These are phyloP conservation scores for Aspergillus ostianus DNA, from an alignment of 495 filamentous ascomycete genomes.

Conservation along the genomic window DNA sequence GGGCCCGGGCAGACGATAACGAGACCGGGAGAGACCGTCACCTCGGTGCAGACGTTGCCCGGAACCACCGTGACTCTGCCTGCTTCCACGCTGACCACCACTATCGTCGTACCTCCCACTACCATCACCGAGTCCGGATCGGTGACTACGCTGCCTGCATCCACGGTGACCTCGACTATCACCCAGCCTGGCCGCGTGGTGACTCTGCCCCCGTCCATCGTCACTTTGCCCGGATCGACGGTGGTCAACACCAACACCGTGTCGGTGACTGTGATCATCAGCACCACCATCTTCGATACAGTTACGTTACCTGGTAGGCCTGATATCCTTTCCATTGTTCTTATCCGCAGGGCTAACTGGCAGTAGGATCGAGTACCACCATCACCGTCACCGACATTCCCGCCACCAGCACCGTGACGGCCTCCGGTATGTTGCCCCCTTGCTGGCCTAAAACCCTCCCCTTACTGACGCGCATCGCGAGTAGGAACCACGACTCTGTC, in stretches of 20 bases:
- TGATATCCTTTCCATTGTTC: not conserved
- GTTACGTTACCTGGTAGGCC: not conserved
- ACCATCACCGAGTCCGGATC: conserved; percentile 20
- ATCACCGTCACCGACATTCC: conserved; percentile 1
- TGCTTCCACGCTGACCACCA: conserved; percentile 7
- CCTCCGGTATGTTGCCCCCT: conserved; percentile 3
- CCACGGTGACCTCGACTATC: conserved; percentile 14
- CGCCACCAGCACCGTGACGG: not conserved
- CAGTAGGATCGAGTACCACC: not conserved
- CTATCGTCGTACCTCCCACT: conserved; percentile 10
- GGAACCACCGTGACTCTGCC: conserved; percentile 12
- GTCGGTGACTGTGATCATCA: conserved; percentile 7
- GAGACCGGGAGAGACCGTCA: not conserved
- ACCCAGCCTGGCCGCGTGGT: conserved; percentile 7
- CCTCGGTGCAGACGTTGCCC: not conserved
- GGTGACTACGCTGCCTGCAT: conserved; percentile 18
- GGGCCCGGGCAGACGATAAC: not conserved
- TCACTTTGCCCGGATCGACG: not conserved
- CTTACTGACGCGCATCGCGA: not conserved
- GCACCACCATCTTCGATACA: conserved; percentile 1
- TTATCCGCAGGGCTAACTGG: not conserved
- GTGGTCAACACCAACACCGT: conserved; percentile 12
- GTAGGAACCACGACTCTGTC: conserved; percentile 16
- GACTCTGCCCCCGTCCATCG: not conserved
- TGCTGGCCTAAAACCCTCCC: not conserved